Base-by-base conservation (phyloP, 768 basidiomycete species). In the Erythrobasidium yunnanense region DNA sequence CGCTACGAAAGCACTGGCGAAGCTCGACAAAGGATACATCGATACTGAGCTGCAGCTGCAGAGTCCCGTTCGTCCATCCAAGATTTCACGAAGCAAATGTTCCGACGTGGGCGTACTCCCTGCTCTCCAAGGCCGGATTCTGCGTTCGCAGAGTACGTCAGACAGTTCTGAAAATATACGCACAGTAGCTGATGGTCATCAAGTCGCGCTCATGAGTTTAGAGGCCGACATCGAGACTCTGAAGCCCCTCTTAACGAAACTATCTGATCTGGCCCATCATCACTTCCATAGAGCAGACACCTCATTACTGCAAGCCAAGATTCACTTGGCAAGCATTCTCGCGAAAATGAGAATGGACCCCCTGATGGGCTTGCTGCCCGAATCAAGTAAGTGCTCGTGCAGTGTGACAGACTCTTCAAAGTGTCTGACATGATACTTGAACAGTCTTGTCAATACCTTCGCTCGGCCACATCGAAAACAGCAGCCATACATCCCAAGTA, bases 301-400 rank as follows among this genome's bases (percentile, higher is more conserved):
- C 38, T 42, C 6, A 11, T 34, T 46, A 4, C 27, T 58, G 5
- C 11, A 88, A 73, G 91, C 86, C 0, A 85, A 83, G 69, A 77
- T 93, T n/a, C 84, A 84, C 0, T 77, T 96, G 29, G 83, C 87
- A 56, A 82, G 85, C 27, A 87, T 86, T 0, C 85, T 91, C 70
- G 81, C 81, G 35, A 84, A 83, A 5, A 89, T 93, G 78, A 83
- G 83, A 32, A 81, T 83, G 0, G 91, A 96, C 73, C 87, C 95
- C 79, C 87, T 91, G 74, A 79, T 95, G 66, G 90, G 86, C 72
- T 91, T 91, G 18, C 78, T 96, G 23, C 82, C 86, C 0, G 93
- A 97, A 74, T 93, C 93, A 0, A 85, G 91, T 93, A 71, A 34
- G 88, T 77, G 20, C 25, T 29, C n/a, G 17, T 42, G 38, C n/a